Conservation (phyloP, 306 rosid species). For the Cucumis cinereus region DNA sequence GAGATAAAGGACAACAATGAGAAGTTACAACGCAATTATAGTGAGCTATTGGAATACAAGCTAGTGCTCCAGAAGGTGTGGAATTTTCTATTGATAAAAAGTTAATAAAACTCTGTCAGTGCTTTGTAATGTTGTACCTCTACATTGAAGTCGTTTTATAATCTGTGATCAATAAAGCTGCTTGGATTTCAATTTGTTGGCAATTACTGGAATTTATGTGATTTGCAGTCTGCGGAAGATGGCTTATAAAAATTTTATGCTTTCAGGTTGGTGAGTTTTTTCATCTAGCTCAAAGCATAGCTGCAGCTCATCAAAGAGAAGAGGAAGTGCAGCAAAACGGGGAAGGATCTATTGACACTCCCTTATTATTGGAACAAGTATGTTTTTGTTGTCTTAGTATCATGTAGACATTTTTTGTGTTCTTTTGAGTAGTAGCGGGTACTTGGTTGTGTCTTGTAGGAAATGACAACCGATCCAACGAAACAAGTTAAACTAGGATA, state of each 20-base stretch:
- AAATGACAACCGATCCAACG: slow-evolving; percentile 26
- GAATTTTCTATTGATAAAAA: slow-evolving; percentile 6
- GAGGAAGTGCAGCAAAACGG: slow-evolving; percentile 27
- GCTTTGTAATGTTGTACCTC: background rate
- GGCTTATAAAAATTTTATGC: background rate
- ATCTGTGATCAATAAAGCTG: background rate
- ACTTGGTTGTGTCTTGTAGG: slow-evolving; percentile 28
- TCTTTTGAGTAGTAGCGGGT: slow-evolving; percentile 8
- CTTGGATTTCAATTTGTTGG: background rate
- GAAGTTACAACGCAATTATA: slow-evolving; percentile 48
- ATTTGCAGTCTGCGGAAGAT: background rate
- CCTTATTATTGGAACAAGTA: slow-evolving; percentile 36
- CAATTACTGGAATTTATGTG: background rate
- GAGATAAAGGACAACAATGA: slow-evolving; percentile 65
- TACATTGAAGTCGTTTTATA: background rate
- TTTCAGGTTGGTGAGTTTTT: slow-evolving; percentile 73
- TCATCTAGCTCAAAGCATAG: slow-evolving; percentile 45
- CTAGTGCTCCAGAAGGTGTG: slow-evolving; percentile 72
- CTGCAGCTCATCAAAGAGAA: slow-evolving; percentile 42
- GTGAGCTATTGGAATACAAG: slow-evolving; percentile 61
- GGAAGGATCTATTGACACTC: slow-evolving; percentile 61
- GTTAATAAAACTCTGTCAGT: background rate
- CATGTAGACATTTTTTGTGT: slow-evolving; percentile 2
- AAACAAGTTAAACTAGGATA: slow-evolving; percentile 68
- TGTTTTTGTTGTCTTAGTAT: background rate